Evolutionary conservation across 108 stramenopile species (phyloP), one percentile per base, ranked within the genome.

Genomic region (Cyclotella atomus): DNA sequence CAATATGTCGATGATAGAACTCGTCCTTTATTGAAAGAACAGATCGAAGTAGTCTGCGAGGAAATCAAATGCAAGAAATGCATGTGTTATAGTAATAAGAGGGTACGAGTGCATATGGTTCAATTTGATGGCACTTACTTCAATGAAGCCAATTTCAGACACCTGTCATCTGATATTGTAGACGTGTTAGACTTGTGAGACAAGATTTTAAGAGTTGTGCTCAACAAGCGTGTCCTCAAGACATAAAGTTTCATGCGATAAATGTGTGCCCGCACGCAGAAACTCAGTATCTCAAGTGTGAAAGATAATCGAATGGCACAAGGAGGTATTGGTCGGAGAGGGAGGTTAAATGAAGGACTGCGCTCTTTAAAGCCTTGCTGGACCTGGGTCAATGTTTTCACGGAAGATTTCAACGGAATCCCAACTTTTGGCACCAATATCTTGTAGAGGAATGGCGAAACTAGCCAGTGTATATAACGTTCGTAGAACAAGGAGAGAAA

Each of bases 1-100:
- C 84, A 57, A 95, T 93, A 56, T 95, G 94, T 28, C 94, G 84
- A 68, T 93, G 88, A 59, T 95, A 95, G 49, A 89, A 91, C 60
- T 95, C 94, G 43, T 95, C 94, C 41, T 91, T 89, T 20, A 93
- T 85, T 20, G 92, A 93, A 34, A 95, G 70, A 25, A 95, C 79
- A 12, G 91, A 76, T 25, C 94, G 89, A 19, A 95, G 87, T 61
- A 92, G 85, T 17, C 90, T 85, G 33, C 4, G 66, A 32, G 60
- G 20, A 61, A 6, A 12, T 20, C 21, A 32, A 16, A 12, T 2
- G 60, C n/a, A n/a, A n/a, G n/a, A n/a, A n/a, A n/a, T n/a, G n/a
- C n/a, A n/a, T n/a, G n/a, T n/a, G n/a, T n/a, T n/a, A n/a, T n/a
- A n/a, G n/a, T n/a, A n/a, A n/a, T n/a, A n/a, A n/a, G n/a, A n/a